Conservation (phyloP, 2,329 filamentous ascomycete genomes). For the Aspergillus fumigatiaffinis region DNA sequence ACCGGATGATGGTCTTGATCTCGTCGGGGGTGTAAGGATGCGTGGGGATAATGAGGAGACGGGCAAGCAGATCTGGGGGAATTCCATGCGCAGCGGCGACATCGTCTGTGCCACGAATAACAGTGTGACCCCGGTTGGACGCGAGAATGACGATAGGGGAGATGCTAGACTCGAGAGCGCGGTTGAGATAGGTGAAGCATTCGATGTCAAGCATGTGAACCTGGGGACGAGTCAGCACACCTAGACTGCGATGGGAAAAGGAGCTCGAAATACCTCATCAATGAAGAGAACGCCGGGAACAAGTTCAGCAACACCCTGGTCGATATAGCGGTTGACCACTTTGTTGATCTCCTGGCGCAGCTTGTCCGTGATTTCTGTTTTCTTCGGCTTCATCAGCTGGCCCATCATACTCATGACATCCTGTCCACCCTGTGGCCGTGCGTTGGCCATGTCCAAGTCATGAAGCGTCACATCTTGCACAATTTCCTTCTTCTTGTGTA, state of each 20-base stretch:
- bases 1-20: slow-evolving; percentile 85
- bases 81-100: slow-evolving; percentile 87
- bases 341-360: slow-evolving; percentile 96
- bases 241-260: slow-evolving; percentile 16
- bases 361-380: slow-evolving; percentile 99
- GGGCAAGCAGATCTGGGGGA: slow-evolving; percentile 86
- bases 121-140: slow-evolving; percentile 91
- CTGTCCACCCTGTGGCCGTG: slow-evolving; percentile 91
- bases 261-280: slow-evolving; percentile 67
- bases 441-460: slow-evolving; percentile 93
- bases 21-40: slow-evolving; percentile 83
- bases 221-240: slow-evolving; percentile 43
- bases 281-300: slow-evolving; percentile 99
- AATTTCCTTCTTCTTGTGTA: slow-evolving; percentile 99
- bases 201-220: slow-evolving; percentile 99
- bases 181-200: slow-evolving; percentile 98
- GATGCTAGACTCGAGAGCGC: slow-evolving; percentile 90
- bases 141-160: slow-evolving; percentile 96
- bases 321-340: slow-evolving; percentile 97
- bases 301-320: slow-evolving; percentile 94
- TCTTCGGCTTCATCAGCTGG: slow-evolving; percentile 98
- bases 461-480: slow-evolving; percentile 98
- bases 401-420: slow-evolving; percentile 99
- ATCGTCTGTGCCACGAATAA: slow-evolving; percentile 78
- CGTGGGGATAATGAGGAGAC: slow-evolving; percentile 93